Percentiles rank a stretch among this genome's conserved stretches.
Evolutionary conservation across 2,329 filamentous ascomycete genomes (phyloP).

Genomic region (Onygenales sp.): DNA sequence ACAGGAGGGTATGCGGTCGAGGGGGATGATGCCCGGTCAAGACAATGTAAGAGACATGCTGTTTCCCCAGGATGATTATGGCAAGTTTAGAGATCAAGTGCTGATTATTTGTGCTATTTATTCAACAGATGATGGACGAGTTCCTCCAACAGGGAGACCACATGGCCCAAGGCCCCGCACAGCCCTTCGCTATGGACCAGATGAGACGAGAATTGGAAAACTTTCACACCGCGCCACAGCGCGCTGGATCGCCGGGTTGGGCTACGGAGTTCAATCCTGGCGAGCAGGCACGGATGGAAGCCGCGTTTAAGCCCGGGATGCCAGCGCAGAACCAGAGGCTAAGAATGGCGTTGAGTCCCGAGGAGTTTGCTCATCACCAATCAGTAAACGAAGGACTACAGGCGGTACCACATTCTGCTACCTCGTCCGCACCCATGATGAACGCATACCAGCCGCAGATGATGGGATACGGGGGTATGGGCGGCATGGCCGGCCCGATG

Average conservation of each 20-base stretch:
- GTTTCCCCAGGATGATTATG: neutral
- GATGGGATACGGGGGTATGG: constrained; percentile 32
- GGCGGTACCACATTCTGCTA: constrained; percentile 51
- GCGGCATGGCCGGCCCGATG: constrained; percentile 44
- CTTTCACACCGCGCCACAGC: constrained; percentile 39
- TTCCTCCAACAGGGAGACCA: constrained; percentile 73
- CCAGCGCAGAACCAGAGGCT: constrained; percentile 39
- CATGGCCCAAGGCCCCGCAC: constrained; percentile 44
- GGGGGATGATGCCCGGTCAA: constrained; percentile 57
- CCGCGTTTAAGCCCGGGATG: constrained; percentile 47
- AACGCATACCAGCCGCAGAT: constrained; percentile 39
- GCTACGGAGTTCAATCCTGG: constrained; percentile 55
- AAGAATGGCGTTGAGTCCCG: constrained; percentile 52
- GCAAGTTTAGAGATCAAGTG: constrained; percentile 1
- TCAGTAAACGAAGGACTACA: constrained; percentile 54
- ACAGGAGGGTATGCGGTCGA: constrained; percentile 68
- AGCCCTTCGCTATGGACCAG: constrained; percentile 57
- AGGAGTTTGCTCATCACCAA: constrained; percentile 83
- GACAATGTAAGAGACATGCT: constrained; percentile 50
- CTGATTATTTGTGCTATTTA: neutral
- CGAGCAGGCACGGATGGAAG: constrained; percentile 61
- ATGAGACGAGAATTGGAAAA: constrained; percentile 54
- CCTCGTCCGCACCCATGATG: constrained; percentile 41
- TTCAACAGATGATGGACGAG: constrained; percentile 73
- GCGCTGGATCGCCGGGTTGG: constrained; percentile 50